A percentile compares a stretch with the other conserved stretches of the same genome.
These are phyloP conservation scores for Cordyceps cicadae DNA, from an alignment of 2,329 filamentous ascomycete genomes.

Conservation along the genomic window DNA sequence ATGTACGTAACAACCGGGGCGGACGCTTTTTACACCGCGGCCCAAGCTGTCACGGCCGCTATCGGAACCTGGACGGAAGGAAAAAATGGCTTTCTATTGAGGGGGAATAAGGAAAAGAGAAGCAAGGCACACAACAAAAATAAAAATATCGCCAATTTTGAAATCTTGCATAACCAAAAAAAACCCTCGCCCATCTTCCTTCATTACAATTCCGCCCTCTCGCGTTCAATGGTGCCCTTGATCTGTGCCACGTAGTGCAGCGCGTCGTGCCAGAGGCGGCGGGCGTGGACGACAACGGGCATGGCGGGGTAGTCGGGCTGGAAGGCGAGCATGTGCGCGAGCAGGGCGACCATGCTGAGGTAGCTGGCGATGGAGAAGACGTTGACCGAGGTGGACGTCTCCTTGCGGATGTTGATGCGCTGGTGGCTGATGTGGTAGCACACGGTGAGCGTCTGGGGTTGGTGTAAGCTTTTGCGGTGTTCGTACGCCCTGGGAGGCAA, in stretches of 20 bases:
- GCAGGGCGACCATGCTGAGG: conserved; percentile 62
- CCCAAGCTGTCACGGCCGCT: too few relatives aligned
- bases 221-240: conserved; percentile 25
- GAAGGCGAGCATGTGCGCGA: conserved; percentile 58
- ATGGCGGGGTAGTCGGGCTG: conserved; percentile 53
- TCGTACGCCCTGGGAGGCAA: neutral
- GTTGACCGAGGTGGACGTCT: conserved; percentile 68
- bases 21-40: too few relatives aligned
- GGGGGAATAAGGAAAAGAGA: neutral
- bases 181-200: neutral
- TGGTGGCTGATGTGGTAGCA: conserved; percentile 71
- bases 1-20: too few relatives aligned
- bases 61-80: neutral
- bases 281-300: conserved; percentile 41
- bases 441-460: conserved; percentile 55
- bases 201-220: conserved; percentile 23
- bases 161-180: neutral
- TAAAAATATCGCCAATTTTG: neutral
- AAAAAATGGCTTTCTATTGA: neutral
- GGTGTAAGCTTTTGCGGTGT: neutral
- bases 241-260: conserved; percentile 21
- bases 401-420: conserved; percentile 70
- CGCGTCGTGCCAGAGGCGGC: conserved; percentile 28
- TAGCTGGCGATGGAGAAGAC: conserved; percentile 71
- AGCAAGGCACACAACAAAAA: neutral